phyloP scores from a whole-genome alignment of 2,329 filamentous ascomycete genomes.

The Ophiocordyceps sinensis region DNA sequence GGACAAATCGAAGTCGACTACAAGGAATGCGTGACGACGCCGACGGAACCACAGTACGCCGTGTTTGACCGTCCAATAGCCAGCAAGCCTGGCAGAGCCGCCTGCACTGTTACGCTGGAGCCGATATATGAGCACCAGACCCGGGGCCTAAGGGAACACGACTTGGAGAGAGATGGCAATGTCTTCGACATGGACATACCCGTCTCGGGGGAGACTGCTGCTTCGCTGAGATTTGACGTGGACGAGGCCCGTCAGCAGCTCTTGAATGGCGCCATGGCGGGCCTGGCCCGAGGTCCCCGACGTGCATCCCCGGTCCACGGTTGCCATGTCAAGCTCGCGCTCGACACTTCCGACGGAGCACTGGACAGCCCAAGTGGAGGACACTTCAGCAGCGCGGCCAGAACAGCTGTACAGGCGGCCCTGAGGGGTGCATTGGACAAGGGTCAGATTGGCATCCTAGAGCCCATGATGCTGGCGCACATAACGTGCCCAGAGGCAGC shows the following conservation, averaged over 20 bases:
- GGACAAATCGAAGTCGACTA: slow-evolving; percentile 93
- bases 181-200: slow-evolving; percentile 40
- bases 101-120: slow-evolving; percentile 54
- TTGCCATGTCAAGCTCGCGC: slow-evolving; percentile 53
- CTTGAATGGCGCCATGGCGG: slow-evolving; percentile 68
- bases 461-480: slow-evolving; percentile 83
- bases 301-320: slow-evolving; percentile 69
- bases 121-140: slow-evolving; percentile 35
- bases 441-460: slow-evolving; percentile 54
- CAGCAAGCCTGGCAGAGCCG: slow-evolving; percentile 64
- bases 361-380: slow-evolving; percentile 45
- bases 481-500: slow-evolving; percentile 75
- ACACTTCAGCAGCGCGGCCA: slow-evolving; percentile 50
- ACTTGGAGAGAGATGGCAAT: slow-evolving; percentile 55
- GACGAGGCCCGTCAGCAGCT: slow-evolving; percentile 45
- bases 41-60: slow-evolving; percentile 41
- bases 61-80: slow-evolving; percentile 68
- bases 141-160: slow-evolving; percentile 23
- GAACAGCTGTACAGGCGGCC: slow-evolving; percentile 50
- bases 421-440: slow-evolving; percentile 46
- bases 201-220: slow-evolving; percentile 30
- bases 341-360: slow-evolving; percentile 47
- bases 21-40: slow-evolving; percentile 58
- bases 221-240: slow-evolving; percentile 30
- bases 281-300: slow-evolving; percentile 70